A percentile compares a stretch with the other conserved stretches of the same genome.
Evolutionary conservation across 208 protist species (phyloP).

Genomic region (Trypanosoma lewisi): DNA sequence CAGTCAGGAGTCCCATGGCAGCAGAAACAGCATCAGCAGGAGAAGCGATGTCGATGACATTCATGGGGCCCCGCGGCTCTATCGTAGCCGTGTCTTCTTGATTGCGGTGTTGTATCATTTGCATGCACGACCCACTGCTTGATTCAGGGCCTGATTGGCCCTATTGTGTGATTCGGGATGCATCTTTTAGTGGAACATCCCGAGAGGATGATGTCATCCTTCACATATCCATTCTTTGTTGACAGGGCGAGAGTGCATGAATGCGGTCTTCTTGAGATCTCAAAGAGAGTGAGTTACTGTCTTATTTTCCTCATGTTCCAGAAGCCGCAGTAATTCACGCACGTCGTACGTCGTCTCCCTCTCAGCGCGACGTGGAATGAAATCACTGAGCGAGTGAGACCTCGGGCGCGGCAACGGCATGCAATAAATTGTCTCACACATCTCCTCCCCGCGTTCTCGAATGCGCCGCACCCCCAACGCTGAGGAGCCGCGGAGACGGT

Average conservation of each 20-base stretch:
- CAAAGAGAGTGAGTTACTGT: background rate
- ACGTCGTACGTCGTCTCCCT: background rate
- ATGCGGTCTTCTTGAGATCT: constrained; percentile 10
- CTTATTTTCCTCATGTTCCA: constrained; percentile 16
- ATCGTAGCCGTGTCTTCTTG: no score
- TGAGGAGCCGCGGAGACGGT: constrained; percentile 9
- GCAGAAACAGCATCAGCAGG: background rate
- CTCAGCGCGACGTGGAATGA: background rate
- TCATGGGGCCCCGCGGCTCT: no score
- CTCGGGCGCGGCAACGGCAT: background rate
- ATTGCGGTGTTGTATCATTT: no score
- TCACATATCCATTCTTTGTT: background rate
- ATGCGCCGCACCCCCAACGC: background rate
- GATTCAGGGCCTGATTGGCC: no score
- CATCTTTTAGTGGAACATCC: no score
- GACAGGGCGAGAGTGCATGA: background rate
- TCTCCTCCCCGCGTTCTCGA: constrained; percentile 17
- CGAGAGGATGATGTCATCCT: background rate
- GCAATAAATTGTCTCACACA: constrained; percentile 19
- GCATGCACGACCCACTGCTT: no score
- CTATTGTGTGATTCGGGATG: no score
- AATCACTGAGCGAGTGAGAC: background rate
- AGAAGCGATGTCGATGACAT: background rate
- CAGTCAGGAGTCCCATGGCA: background rate
- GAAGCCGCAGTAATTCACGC: constrained; percentile 6